phyloP scores from a whole-genome alignment of 2,329 filamentous ascomycete species.

The Aureobasidium sp. region DNA sequence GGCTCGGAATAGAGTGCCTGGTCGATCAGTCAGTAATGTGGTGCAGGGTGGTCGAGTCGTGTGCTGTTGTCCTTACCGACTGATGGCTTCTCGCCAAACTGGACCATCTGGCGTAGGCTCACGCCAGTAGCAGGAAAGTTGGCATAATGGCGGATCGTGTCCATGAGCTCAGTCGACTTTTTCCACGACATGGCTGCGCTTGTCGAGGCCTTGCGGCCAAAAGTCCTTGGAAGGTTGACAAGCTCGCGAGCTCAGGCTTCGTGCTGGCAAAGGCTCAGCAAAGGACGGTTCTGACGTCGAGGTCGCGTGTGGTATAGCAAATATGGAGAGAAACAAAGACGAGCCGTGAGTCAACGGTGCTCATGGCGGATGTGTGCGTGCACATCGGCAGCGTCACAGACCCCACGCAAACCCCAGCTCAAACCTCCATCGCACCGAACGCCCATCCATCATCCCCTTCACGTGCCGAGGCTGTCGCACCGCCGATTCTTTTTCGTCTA shows the following conservation, averaged over 20 bases:
- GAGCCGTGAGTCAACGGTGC: background rate
- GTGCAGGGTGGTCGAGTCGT: background rate
- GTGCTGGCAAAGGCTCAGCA: slow-evolving; percentile 3
- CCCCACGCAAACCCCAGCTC: background rate
- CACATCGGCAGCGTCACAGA: background rate
- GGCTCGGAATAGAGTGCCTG: slow-evolving; percentile 91
- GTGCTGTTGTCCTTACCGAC: slow-evolving; percentile 42
- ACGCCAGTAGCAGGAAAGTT: slow-evolving; percentile 94
- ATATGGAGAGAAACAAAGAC: background rate
- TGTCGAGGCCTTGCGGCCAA: slow-evolving; percentile 19
- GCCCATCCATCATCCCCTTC: background rate
- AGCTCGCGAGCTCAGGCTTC: slow-evolving; percentile 11
- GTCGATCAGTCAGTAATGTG: background rate
- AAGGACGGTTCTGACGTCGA: background rate
- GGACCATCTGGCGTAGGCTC: slow-evolving; percentile 96
- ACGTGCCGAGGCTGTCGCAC: background rate
- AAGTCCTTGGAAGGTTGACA: background rate
- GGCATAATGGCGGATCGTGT: slow-evolving; percentile 94
- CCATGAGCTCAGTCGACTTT: slow-evolving; percentile 82
- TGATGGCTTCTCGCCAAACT: slow-evolving; percentile 89
- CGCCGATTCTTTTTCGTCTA: background rate
- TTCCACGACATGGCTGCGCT: slow-evolving; percentile 74
- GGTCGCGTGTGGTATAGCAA: background rate
- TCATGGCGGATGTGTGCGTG: background rate
- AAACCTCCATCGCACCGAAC: background rate